Base-by-base conservation (phyloP, 805 yeast genomes). In the Yamadazyma philogaea region DNA sequence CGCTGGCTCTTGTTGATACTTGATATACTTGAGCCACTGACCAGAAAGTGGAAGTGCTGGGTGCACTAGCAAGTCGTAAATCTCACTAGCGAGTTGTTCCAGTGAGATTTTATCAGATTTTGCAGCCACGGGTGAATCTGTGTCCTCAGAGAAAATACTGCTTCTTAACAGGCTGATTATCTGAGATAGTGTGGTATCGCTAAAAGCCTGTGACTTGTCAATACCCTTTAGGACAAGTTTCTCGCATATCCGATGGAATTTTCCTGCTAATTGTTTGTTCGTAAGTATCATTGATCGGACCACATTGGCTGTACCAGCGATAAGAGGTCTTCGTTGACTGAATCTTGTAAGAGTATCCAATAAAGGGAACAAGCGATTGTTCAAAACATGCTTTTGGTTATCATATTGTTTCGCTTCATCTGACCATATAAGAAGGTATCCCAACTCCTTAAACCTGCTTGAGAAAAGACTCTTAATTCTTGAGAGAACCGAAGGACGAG, bases 1-100 rank as follows among this genome's bases (percentile, higher is more conserved):
- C 3, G 52, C 49, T 3, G 52, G 34, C 38, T 60, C 64, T 12
- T 41, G 33, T 6, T 43, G n/a, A 41, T 44, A 57, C 6, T 19
- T 40, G 18, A 52, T 42, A 19, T 39, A 31, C n/a, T 32, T 21
- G 8, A 30, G 7, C 27, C 40, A 11, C 6, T 30, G 24, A 10
- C 44, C 30, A 3, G 21, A 18, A 3, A 34, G 19, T n/a, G 48
- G 47, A 14, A 48, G 22, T 2, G 39, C 7, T 14, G 27, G 10
- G 41, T 48, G 52, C 12, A 32, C 37, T 2, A 53, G 33, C 3
- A 54, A 10, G 3, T 30, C 38, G 34, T 40, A 46, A 17, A 57
- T 40, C n/a, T 52, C 46, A 7, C 47, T 47, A 2, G 54, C 34
- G 19, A 60, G 32, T 10, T 28, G 12, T 12, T 14, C 32, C 22